Percentiles rank a stretch among this genome's conserved stretches.
phyloP scores from a whole-genome alignment of 352 stramenopile genomes.

The Pythium myriotylum region DNA sequence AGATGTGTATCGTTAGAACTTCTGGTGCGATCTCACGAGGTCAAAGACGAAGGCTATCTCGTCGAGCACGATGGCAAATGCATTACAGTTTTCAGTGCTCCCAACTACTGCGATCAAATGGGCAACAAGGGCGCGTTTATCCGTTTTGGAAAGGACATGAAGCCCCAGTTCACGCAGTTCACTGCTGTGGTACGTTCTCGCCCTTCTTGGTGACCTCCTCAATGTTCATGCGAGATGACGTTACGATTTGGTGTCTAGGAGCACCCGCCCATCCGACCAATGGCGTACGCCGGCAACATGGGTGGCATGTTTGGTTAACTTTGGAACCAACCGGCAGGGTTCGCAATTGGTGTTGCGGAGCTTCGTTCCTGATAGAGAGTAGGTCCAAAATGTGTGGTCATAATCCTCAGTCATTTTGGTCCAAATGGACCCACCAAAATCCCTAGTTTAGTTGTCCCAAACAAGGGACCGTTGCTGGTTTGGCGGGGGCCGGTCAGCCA shows the following conservation, averaged over 20 bases:
- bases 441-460: not conserved
- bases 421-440: slow-evolving; percentile 6
- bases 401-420: not conserved
- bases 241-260: slow-evolving; percentile 42
- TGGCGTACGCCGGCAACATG: slow-evolving; percentile 92
- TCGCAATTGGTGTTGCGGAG: no score
- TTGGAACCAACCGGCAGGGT: not conserved
- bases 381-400: no score
- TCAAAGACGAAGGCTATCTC: slow-evolving; percentile 99
- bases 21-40: slow-evolving; percentile 98
- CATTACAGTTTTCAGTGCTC: slow-evolving; percentile 99
- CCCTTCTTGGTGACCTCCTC: not conserved
- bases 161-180: slow-evolving; percentile 97
- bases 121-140: slow-evolving; percentile 99
- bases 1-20: slow-evolving; percentile 62
- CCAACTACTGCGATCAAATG: slow-evolving; percentile 99
- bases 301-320: slow-evolving; percentile 84
- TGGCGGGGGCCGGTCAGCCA: not conserved
- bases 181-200: slow-evolving; percentile 78
- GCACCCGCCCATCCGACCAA: slow-evolving; percentile 86
- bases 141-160: slow-evolving; percentile 95
- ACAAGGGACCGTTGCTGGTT: slow-evolving; percentile 3
- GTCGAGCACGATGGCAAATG: slow-evolving; percentile 99
- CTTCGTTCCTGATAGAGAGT: not conserved
- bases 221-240: not conserved